Conservation (phyloP, 495 filamentous ascomycete genomes). For the Xylaria grammica region DNA sequence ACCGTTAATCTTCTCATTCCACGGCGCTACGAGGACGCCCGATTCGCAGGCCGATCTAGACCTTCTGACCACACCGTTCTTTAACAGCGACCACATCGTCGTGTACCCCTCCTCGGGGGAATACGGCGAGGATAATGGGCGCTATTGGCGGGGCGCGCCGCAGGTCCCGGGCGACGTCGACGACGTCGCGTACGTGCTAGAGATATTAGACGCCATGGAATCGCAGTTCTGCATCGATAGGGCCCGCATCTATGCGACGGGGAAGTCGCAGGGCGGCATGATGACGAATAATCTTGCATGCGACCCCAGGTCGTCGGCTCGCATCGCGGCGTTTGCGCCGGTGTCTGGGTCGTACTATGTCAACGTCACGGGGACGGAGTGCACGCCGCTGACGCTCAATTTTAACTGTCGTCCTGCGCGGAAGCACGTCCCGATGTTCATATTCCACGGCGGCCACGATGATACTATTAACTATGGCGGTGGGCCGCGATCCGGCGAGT, state of each 20-base stretch:
- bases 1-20: constrained; percentile 54
- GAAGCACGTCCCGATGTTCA: constrained; percentile 44
- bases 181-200: constrained; percentile 40
- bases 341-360: constrained; percentile 54
- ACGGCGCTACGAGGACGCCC: constrained; percentile 45
- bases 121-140: neutral
- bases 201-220: constrained; percentile 53
- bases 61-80: constrained; percentile 48
- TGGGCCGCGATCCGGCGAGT: constrained; percentile 35
- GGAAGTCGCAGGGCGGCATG: constrained; percentile 66
- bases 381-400: constrained; percentile 28
- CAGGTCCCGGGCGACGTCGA: constrained; percentile 26
- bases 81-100: constrained; percentile 53
- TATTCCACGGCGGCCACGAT: constrained; percentile 57
- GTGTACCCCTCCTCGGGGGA: constrained; percentile 40
- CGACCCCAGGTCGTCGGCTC: constrained; percentile 41
- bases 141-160: constrained; percentile 40
- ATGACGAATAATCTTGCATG: constrained; percentile 62
- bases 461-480: constrained; percentile 43
- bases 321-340: constrained; percentile 54
- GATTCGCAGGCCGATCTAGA: constrained; percentile 44
- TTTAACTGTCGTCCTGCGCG: constrained; percentile 45
- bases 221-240: constrained; percentile 57
- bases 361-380: constrained; percentile 25
- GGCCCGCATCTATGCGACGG: constrained; percentile 59